phyloP scores from a whole-genome alignment of 2,329 filamentous ascomycete genomes.

The Diaporthe caulivora region DNA sequence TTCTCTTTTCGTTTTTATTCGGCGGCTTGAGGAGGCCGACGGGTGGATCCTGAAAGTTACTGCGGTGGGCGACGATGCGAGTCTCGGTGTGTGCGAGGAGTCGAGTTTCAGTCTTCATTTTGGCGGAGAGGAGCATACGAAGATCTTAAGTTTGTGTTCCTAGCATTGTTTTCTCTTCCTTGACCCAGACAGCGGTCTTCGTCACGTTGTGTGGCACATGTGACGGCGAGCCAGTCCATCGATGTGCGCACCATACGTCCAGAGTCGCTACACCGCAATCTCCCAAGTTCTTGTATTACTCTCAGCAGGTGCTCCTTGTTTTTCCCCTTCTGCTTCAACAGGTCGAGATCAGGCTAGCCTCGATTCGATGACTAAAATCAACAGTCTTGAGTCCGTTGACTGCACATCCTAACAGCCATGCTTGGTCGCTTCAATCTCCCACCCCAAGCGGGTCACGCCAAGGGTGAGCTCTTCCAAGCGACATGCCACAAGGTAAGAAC shows the following conservation, averaged over 20 bases:
- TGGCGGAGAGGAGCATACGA: neutral
- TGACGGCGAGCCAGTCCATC: too few relatives aligned
- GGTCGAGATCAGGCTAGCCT: neutral
- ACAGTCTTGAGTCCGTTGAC: neutral
- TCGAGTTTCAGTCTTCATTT: neutral
- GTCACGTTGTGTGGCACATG: neutral
- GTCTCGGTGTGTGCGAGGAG: neutral
- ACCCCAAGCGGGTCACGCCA: neutral
- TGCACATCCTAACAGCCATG: neutral
- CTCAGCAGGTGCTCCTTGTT: neutral
- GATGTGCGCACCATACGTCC: neutral
- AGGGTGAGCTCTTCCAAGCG: neutral
- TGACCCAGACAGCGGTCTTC: neutral
- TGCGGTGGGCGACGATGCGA: neutral
- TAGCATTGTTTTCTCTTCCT: neutral
- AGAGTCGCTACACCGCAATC: neutral
- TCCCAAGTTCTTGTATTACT: neutral
- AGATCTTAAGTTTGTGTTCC: neutral
- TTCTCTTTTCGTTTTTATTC: slow-evolving; percentile 30
- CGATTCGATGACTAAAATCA: neutral
- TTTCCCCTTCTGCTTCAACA: neutral
- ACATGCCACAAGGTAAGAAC: neutral
- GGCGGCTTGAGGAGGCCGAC: too few relatives aligned
- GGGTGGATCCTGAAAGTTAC: neutral
- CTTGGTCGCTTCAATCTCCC: neutral